Evolutionary conservation across 768 basidiomycete genomes (phyloP).

Genomic region (Podaxis pistillaris): DNA sequence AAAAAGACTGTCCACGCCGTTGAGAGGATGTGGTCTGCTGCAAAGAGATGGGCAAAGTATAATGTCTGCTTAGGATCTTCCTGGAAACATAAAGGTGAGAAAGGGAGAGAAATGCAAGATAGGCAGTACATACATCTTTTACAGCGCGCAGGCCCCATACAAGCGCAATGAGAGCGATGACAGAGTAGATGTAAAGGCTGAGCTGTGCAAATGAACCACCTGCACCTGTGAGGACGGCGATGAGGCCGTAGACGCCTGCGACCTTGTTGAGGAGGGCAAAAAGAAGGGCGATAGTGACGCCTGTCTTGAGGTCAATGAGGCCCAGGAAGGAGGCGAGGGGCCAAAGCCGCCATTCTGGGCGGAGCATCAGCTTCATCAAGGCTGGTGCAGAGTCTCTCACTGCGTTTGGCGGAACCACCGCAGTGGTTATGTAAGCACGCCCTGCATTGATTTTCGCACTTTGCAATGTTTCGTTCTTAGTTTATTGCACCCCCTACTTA

Average conservation of each 20-base stretch:
- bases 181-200: slow-evolving; percentile 91
- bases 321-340: slow-evolving; percentile 83
- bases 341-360: slow-evolving; percentile 81
- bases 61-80: slow-evolving; percentile 85
- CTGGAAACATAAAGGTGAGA: slow-evolving; percentile 38
- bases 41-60: slow-evolving; percentile 90
- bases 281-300: slow-evolving; percentile 81
- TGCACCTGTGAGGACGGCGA: slow-evolving; percentile 86
- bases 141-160: slow-evolving; percentile 89
- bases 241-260: slow-evolving; percentile 93
- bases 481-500: slow-evolving; percentile 5
- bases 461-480: too few relatives aligned
- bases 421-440: slow-evolving; percentile 26
- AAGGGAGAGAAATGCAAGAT: slow-evolving; percentile 8
- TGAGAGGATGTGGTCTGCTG: slow-evolving; percentile 87
- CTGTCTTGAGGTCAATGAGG: slow-evolving; percentile 90
- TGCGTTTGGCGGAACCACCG: slow-evolving; percentile 19
- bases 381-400: slow-evolving; percentile 15
- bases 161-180: slow-evolving; percentile 73
- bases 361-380: slow-evolving; percentile 76
- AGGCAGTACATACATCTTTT: slow-evolving; percentile 60
- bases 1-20: slow-evolving; percentile 94
- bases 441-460: slow-evolving; percentile 10
- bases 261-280: slow-evolving; percentile 98
- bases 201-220: slow-evolving; percentile 94